Conservation (phyloP, 495 filamentous ascomycete species). For the Podospora tetraspora region DNA sequence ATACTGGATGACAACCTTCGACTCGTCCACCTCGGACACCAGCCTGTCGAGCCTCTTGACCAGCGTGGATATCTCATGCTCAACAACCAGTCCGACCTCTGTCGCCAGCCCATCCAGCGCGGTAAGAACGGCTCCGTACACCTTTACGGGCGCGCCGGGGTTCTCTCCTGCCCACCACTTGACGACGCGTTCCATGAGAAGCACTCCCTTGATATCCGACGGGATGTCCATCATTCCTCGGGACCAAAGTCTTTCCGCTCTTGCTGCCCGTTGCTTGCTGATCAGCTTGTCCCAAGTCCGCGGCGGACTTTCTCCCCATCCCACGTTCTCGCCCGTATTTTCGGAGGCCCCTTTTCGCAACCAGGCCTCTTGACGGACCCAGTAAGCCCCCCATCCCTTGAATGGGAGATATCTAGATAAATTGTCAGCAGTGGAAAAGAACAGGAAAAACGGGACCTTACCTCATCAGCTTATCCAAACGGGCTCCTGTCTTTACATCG, state of each 20-base stretch:
- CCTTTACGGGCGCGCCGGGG: not conserved
- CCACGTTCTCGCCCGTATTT: not conserved
- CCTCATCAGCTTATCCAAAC: not conserved
- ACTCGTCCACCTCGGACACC: not conserved
- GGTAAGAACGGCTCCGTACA: not conserved
- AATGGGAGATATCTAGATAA: not conserved
- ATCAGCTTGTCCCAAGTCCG: not conserved
- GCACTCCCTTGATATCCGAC: not conserved
- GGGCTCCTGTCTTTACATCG: not conserved
- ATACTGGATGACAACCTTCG: not conserved
- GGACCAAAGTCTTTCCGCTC: not conserved
- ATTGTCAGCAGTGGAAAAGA: not conserved
- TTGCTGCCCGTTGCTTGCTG: not conserved
- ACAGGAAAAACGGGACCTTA: not conserved
- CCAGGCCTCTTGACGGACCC: not conserved
- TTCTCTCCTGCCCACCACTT: not conserved
- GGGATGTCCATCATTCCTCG: not conserved
- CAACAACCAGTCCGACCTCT: not conserved
- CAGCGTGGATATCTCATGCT: not conserved
- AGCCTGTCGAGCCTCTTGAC: not conserved
- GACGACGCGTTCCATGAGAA: not conserved
- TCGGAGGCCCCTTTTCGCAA: not conserved
- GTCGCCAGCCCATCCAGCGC: not conserved
- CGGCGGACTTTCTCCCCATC: not conserved
- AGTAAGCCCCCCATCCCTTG: not conserved